Evolutionary conservation across 345 rosid species (phyloP).

Genomic region (Raphanus sativus): DNA sequence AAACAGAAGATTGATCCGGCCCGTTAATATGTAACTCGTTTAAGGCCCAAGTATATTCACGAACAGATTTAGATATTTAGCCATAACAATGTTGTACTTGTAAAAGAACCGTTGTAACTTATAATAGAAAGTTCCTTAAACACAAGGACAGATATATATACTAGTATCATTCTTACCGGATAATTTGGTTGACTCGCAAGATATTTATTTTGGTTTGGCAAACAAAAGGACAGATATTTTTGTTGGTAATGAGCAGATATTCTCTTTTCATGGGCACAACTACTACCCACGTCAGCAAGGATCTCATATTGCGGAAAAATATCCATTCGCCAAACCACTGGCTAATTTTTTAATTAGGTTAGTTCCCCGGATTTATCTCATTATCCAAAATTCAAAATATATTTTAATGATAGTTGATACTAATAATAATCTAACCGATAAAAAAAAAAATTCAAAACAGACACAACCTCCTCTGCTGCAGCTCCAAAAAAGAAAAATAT

Average conservation of each 20-base stretch:
- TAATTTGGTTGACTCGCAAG: not conserved
- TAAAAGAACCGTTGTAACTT: not conserved
- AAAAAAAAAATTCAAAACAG: not conserved
- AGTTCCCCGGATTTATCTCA: not conserved
- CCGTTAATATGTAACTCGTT: not conserved
- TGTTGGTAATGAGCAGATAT: not conserved
- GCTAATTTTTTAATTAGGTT: not conserved
- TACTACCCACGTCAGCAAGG: not conserved
- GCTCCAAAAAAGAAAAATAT: not conserved
- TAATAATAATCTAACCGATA: not conserved
- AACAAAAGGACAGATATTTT: not conserved
- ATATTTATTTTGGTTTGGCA: not conserved
- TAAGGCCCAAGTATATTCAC: not conserved
- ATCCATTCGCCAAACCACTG: not conserved
- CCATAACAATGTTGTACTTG: no score
- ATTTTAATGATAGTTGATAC: not conserved
- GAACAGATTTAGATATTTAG: not conserved
- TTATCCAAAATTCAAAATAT: not conserved
- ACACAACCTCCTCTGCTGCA: not conserved
- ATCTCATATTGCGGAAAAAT: not conserved
- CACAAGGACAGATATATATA: not conserved
- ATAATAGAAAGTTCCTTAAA: not conserved
- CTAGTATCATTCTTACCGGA: not conserved
- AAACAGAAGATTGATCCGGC: no score
- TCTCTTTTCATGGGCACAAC: not conserved